Conservation (phyloP, 2,329 filamentous ascomycete species). For the Gaeumannomyces sp. region DNA sequence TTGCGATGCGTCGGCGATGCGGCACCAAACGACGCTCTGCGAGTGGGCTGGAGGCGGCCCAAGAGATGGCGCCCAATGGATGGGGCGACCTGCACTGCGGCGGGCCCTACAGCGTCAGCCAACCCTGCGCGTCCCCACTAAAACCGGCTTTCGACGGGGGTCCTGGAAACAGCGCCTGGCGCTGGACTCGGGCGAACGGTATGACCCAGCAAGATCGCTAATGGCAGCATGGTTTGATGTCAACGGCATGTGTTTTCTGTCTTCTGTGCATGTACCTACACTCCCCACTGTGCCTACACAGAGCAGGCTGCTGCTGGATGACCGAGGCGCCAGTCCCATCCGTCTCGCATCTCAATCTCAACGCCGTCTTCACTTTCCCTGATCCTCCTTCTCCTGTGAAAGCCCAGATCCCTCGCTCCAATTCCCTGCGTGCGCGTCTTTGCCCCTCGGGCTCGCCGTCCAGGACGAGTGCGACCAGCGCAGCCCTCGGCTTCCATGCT, state of each 20-base stretch:
- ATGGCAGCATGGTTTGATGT: background rate
- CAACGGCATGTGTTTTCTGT: background rate
- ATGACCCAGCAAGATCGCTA: background rate
- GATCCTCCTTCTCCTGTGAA: no score
- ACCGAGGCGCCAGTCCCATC: no score
- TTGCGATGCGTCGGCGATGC: background rate
- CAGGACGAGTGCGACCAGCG: background rate
- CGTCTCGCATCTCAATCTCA: background rate
- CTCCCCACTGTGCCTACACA: no score
- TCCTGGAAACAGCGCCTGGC: no score
- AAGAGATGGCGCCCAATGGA: background rate
- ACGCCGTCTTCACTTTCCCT: background rate
- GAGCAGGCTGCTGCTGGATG: background rate
- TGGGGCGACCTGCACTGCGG: background rate
- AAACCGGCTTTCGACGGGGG: background rate
- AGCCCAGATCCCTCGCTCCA: background rate
- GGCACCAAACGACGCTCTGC: background rate
- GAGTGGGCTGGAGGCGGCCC: background rate
- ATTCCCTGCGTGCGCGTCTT: background rate
- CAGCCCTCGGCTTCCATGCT: background rate
- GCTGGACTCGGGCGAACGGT: background rate
- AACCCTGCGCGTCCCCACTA: background rate
- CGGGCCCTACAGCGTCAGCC: background rate
- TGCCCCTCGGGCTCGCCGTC: background rate
- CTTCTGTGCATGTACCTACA: no score